These are phyloP conservation scores for Pachyrhizus erosus DNA, from an alignment of 306 rosid species.

Conservation along the genomic window DNA sequence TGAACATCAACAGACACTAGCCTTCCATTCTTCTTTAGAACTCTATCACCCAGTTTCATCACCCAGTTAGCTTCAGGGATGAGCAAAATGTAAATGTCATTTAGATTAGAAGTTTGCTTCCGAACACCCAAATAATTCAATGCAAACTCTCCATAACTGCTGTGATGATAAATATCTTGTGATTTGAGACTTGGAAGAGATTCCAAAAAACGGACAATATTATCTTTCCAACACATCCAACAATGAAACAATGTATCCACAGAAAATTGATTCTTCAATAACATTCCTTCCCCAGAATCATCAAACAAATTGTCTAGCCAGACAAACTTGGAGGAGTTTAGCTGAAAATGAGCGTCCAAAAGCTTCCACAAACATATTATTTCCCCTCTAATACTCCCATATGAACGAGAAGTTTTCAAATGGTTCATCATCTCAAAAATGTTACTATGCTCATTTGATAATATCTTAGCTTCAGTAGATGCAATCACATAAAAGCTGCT, in stretches of 20 bases:
- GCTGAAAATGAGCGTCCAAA: conserved; percentile 64
- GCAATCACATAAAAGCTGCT: conserved; percentile 46
- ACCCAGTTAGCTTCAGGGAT: conserved; percentile 71
- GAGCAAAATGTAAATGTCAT: conserved; percentile 51
- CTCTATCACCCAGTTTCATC: conserved; percentile 38
- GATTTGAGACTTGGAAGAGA: conserved; percentile 47
- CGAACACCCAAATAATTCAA: conserved; percentile 66
- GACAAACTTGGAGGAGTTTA: conserved; percentile 42
- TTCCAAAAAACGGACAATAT: conserved; percentile 46
- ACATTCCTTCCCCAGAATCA: conserved; percentile 44
- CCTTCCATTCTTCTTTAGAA: conserved; percentile 48
- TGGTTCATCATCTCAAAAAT: conserved; percentile 35
- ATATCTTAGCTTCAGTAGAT: conserved; percentile 57
- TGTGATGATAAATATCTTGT: conserved; percentile 40
- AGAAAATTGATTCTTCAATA: conserved; percentile 52
- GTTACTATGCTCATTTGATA: conserved; percentile 42
- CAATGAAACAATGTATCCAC: conserved; percentile 62
- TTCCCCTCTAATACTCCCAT: conserved; percentile 59
- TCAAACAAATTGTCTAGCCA: conserved; percentile 49
- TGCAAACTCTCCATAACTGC: conserved; percentile 52
- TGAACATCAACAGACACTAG: conserved; percentile 48
- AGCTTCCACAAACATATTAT: conserved; percentile 61
- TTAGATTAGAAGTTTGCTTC: conserved; percentile 36
- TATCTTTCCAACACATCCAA: conserved; percentile 78
- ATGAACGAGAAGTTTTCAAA: conserved; percentile 51